Conservation (phyloP, 805 yeast genomes). For the Metschnikowia bowlesiae region DNA sequence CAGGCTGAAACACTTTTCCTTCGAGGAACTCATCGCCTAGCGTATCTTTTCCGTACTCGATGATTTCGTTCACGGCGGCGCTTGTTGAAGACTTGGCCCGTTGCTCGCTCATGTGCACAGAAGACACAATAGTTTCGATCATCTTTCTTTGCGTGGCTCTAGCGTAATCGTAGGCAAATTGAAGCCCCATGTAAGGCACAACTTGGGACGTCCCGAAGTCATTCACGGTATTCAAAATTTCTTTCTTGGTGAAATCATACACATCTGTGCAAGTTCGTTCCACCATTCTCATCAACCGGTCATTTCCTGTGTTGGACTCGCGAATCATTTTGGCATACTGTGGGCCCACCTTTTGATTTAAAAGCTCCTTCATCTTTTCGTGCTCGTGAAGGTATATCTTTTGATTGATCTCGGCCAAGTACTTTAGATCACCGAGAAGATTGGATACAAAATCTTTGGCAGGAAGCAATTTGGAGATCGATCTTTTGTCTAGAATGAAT, state of each 20-base stretch:
- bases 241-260: conserved; percentile 56
- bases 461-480: conserved; percentile 84
- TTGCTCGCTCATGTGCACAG: conserved; percentile 63
- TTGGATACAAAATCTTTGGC: conserved; percentile 83
- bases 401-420: conserved; percentile 60
- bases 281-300: conserved; percentile 54
- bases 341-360: conserved; percentile 56
- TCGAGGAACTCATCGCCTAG: conserved; percentile 59
- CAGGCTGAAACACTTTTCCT: conserved; percentile 61
- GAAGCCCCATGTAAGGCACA: conserved; percentile 57
- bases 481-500: conserved; percentile 84
- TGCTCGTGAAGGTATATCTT: conserved; percentile 49
- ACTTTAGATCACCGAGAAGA: conserved; percentile 58
- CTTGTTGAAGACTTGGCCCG: conserved; percentile 61
- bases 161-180: conserved; percentile 67
- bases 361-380: conserved; percentile 41
- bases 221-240: conserved; percentile 49
- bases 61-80: conserved; percentile 57
- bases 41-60: conserved; percentile 55
- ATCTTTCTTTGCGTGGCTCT: conserved; percentile 62
- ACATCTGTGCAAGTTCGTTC: conserved; percentile 57
- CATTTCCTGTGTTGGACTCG: conserved; percentile 52
- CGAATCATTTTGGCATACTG: conserved; percentile 50
- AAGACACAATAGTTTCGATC: conserved; percentile 56
- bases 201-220: conserved; percentile 49